Percentiles rank a stretch among this genome's conserved stretches.
phyloP scores from a whole-genome alignment of 257 asterid species.

The Asclepias syriaca region DNA sequence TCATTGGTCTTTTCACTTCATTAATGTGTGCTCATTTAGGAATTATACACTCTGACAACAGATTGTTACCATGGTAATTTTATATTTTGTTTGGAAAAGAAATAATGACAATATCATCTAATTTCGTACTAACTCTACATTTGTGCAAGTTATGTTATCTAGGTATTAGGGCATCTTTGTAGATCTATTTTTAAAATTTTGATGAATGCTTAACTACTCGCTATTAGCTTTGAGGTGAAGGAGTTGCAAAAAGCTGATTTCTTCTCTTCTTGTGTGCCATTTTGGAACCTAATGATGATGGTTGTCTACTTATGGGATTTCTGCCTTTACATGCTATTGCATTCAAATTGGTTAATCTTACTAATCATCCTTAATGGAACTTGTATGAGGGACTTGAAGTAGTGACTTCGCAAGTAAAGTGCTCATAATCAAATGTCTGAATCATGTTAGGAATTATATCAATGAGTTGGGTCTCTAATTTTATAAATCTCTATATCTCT shows the following conservation, averaged over 20 bases:
- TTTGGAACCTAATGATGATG: neutral
- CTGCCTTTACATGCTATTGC: neutral
- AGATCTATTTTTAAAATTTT: neutral
- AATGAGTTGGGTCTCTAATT: neutral
- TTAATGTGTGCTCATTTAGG: neutral
- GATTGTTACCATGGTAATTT: neutral
- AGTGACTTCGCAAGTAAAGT: conserved; percentile 1
- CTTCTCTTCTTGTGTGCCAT: neutral
- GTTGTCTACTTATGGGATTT: neutral
- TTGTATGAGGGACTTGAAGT: neutral
- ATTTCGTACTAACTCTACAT: neutral
- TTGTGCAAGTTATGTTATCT: neutral
- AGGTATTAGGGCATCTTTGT: neutral
- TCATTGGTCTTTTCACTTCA: neutral
- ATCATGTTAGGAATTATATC: neutral
- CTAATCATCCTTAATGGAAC: neutral
- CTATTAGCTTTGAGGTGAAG: neutral
- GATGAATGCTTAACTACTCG: neutral
- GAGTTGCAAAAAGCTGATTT: neutral
- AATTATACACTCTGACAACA: neutral
- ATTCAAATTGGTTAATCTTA: neutral
- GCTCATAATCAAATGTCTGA: neutral
- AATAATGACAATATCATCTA: neutral
- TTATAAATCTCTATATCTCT: neutral
- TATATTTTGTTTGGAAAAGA: neutral